A percentile compares a stretch with the other conserved stretches of the same genome.
Evolutionary conservation across 2,329 filamentous ascomycete genomes (phyloP).

Genomic region (Colletotrichum godetiae): DNA sequence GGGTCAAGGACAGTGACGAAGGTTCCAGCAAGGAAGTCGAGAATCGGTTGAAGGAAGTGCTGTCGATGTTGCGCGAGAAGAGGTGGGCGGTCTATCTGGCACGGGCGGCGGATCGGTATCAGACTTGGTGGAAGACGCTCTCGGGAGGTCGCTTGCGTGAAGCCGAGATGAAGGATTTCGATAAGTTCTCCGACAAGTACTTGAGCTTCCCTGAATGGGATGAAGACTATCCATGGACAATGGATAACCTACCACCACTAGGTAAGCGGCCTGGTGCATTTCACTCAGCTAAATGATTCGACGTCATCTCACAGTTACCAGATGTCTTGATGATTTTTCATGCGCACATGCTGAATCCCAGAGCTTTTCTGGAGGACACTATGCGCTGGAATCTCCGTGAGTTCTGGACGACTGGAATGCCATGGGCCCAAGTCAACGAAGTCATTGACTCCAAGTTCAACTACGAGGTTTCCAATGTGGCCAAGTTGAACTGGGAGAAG

Average conservation of each 20-base stretch:
- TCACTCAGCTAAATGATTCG: not conserved
- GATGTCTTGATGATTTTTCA: slow-evolving; percentile 87
- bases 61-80: slow-evolving; percentile 74
- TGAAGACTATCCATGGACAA: slow-evolving; percentile 47
- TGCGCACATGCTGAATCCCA: slow-evolving; percentile 81
- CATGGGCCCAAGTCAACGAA: slow-evolving; percentile 70
- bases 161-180: slow-evolving; percentile 46
- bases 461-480: slow-evolving; percentile 60
- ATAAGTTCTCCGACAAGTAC: slow-evolving; percentile 40
- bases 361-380: slow-evolving; percentile 79
- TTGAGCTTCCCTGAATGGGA: slow-evolving; percentile 45
- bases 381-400: slow-evolving; percentile 66
- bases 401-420: slow-evolving; percentile 72
- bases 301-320: slow-evolving; percentile 39
- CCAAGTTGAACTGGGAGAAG: slow-evolving; percentile 58
- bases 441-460: slow-evolving; percentile 70
- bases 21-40: slow-evolving; percentile 39
- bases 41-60: slow-evolving; percentile 47
- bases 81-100: slow-evolving; percentile 78
- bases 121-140: slow-evolving; percentile 69
- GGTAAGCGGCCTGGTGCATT: slow-evolving; percentile 54
- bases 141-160: slow-evolving; percentile 45
- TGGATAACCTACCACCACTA: slow-evolving; percentile 65
- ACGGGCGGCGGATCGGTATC: slow-evolving; percentile 75
- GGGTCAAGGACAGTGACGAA: slow-evolving; percentile 18